Percentiles rank a stretch among this genome's conserved stretches.
Evolutionary conservation across 768 basidiomycete genomes (phyloP).

Genomic region (Pleurotus eryngii): DNA sequence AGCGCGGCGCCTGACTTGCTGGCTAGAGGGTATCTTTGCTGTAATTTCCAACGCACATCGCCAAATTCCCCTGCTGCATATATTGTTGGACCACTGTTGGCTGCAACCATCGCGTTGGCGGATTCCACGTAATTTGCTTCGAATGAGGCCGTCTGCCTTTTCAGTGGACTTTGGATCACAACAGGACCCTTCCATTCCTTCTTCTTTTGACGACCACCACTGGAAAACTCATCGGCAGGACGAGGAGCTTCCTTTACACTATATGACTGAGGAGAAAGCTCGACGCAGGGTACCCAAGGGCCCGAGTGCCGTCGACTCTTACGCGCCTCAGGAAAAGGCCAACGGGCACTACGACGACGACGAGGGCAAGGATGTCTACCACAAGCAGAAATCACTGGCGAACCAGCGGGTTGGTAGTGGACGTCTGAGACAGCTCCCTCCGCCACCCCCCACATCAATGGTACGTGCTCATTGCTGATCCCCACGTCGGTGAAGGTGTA

Average conservation of each 20-base stretch:
- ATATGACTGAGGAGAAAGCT: slow-evolving; percentile 68
- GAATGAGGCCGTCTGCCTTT: slow-evolving; percentile 62
- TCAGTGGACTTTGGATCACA: slow-evolving; percentile 68
- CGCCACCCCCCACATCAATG: slow-evolving; percentile 65
- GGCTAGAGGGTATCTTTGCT: too few species aligned
- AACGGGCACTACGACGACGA: slow-evolving; percentile 33
- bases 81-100: neutral
- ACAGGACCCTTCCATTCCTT: slow-evolving; percentile 43
- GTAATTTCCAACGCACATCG: too few species aligned
- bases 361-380: slow-evolving; percentile 50
- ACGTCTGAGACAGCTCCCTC: slow-evolving; percentile 52
- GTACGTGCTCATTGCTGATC: slow-evolving; percentile 31
- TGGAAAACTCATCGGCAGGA: slow-evolving; percentile 24
- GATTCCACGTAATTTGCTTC: slow-evolving; percentile 8
- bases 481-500: slow-evolving; percentile 7
- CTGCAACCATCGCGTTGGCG: neutral
- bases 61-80: neutral
- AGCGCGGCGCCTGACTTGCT: neutral
- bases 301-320: slow-evolving; percentile 4
- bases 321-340: slow-evolving; percentile 1
- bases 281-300: slow-evolving; percentile 38
- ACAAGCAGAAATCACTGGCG: slow-evolving; percentile 38
- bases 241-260: slow-evolving; percentile 47
- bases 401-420: slow-evolving; percentile 50
- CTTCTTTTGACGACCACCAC: slow-evolving; percentile 51